Evolutionary conservation across 2,329 filamentous ascomycete species (phyloP).

Genomic region (Botryotinia convoluta): DNA sequence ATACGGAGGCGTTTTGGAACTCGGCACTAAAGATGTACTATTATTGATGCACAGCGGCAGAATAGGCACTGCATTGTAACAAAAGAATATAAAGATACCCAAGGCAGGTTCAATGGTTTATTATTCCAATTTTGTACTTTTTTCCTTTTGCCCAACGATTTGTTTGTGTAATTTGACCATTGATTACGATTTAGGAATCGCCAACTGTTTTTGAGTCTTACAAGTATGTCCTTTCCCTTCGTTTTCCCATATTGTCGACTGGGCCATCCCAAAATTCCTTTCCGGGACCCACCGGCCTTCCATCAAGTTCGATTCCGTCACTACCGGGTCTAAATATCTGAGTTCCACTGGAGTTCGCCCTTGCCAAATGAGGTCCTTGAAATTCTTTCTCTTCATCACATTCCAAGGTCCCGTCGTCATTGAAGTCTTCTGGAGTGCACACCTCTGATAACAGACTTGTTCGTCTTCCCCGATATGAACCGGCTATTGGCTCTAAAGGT

Average conservation of each 20-base stretch:
- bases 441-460: slow-evolving; percentile 19
- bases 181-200: not conserved
- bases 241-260: slow-evolving; percentile 20
- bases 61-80: slow-evolving; percentile 23
- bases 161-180: not conserved
- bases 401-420: slow-evolving; percentile 1
- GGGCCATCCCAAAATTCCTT: slow-evolving; percentile 28
- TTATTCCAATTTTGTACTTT: slow-evolving; percentile 23
- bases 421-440: slow-evolving; percentile 17
- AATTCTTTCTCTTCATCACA: not conserved
- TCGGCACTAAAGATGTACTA: slow-evolving; percentile 1
- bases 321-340: slow-evolving; percentile 33
- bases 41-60: slow-evolving; percentile 9
- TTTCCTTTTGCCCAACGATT: not conserved
- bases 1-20: slow-evolving; percentile 11
- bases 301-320: slow-evolving; percentile 36
- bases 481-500: not conserved
- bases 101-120: slow-evolving; percentile 21
- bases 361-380: slow-evolving; percentile 22
- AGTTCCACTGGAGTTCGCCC: slow-evolving; percentile 35
- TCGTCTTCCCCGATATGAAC: not conserved
- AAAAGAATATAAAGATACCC: slow-evolving; percentile 28
- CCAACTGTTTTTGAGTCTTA: slow-evolving; percentile 20
- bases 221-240: slow-evolving; percentile 33
- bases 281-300: slow-evolving; percentile 32